Base-by-base conservation (phyloP, 306 rosid genomes). In the Dryas alaskensis region DNA sequence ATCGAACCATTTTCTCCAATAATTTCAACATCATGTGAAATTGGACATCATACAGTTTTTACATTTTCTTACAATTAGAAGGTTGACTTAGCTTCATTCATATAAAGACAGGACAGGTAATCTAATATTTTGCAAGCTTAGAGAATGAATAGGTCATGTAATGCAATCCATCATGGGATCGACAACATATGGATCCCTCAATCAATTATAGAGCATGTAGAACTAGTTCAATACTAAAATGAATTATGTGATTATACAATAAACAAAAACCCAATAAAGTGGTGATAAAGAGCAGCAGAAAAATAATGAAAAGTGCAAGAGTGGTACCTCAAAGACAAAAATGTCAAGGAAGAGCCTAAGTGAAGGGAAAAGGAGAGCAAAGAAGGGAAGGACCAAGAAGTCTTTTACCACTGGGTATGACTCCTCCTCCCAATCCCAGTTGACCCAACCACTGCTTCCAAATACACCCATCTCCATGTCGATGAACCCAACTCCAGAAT, bases 311-410 rank as follows among this genome's bases (percentile, higher is more conserved):
- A 53, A 3, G 10, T n/a, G 45, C 12, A 47, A 17, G 40, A 60
- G 52, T 6, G 31, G 54, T 72, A 80, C 84, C 84, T 80, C 72
- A 70, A 75, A 80, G 57, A 80, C 74, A 16, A 45, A 75, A 5
- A 58, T n/a, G 63, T 80, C 84, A 47, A 80, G 84, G 59, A 80
- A 65, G 79, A 80, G 74, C 58, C 84, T 16, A 53, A 75, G 57
- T 1, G 84, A 64, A 16, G 84, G 80, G 77, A 80, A 80, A 50
- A 75, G 50, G 53, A 80, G 43, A 62, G 65, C 84, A 7, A 80
- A 80, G 17, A 70, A 49, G 25, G 80, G 84, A 65, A 80, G 73
- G 17, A 43, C 74, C 6, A 70, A n/a, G n/a, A 80, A 80, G 84
- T 80, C 84, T 45, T 19, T 64, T 10, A 73, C 42, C 45, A 42